phyloP scores from a whole-genome alignment of 2,329 filamentous ascomycete species.

The Alternaria postmessia region DNA sequence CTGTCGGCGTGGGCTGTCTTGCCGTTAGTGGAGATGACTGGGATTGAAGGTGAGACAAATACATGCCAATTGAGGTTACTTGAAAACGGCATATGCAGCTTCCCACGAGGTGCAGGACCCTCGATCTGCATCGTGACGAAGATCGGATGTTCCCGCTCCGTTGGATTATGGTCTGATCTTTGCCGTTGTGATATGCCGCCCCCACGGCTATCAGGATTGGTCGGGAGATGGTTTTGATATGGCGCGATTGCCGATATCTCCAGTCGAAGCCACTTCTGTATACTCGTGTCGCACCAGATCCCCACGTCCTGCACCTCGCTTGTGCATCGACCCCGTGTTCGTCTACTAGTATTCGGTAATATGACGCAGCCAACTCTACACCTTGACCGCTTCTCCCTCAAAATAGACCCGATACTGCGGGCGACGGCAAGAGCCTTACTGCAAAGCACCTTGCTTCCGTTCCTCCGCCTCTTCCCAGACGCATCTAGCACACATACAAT shows the following conservation, averaged over 20 bases:
- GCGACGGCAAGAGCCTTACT: not conserved
- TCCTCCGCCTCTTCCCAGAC: conserved; percentile 66
- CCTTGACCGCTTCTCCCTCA: not conserved
- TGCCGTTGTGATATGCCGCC: conserved; percentile 1
- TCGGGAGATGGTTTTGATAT: not conserved
- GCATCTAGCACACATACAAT: conserved; percentile 87
- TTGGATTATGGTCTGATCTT: conserved; percentile 4
- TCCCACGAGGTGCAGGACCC: conserved; percentile 8
- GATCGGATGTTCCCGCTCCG: not conserved
- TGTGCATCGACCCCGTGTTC: not conserved
- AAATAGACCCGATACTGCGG: not conserved
- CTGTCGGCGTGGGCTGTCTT: not conserved
- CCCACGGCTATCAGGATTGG: not conserved
- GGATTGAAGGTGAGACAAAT: not conserved
- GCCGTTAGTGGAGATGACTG: not conserved
- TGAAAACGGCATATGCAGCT: not conserved
- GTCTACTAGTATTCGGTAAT: not conserved
- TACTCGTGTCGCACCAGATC: conserved; percentile 8
- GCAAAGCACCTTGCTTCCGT: conserved; percentile 3
- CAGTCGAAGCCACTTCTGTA: not conserved
- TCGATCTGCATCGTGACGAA: not conserved
- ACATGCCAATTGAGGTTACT: conserved; percentile 3
- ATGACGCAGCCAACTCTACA: not conserved
- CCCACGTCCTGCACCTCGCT: not conserved
- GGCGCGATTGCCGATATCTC: conserved; percentile 1